Conservation (phyloP, 306 rosid genomes). For the Ormosia emarginata region DNA sequence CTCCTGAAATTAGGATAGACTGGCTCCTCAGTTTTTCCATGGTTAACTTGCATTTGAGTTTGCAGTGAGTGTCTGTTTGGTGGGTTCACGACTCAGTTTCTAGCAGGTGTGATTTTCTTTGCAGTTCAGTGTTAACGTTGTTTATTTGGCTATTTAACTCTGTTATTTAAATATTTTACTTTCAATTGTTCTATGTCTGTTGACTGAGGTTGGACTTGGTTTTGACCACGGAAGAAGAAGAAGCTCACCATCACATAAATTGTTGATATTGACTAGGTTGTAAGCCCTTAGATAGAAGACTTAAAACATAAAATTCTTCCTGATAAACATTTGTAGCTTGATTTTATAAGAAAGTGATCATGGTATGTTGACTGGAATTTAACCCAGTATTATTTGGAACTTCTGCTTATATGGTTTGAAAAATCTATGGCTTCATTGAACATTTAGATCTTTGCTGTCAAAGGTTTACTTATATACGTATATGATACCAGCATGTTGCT, state of each 20-base stretch:
- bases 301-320: neutral
- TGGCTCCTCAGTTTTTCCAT: neutral
- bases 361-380: neutral
- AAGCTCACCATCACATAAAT: no score
- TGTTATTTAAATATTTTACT: no score
- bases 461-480: neutral
- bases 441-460: neutral
- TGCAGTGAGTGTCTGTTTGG: neutral
- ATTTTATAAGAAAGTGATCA: neutral
- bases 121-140: neutral
- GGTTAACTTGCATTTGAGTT: neutral
- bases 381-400: neutral
- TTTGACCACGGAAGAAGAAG: no score
- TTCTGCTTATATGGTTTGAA: neutral
- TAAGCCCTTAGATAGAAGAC: neutral
- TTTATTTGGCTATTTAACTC: neutral
- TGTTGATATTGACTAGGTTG: neutral
- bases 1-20: neutral
- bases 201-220: no score
- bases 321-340: neutral
- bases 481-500: neutral
- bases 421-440: neutral
- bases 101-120: neutral
- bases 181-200: no score
- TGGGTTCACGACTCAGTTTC: neutral